A percentile compares a stretch with the other conserved stretches of the same genome.
phyloP scores from a whole-genome alignment of 2,329 filamentous ascomycete species.

The Pseudopithomyces maydicus region DNA sequence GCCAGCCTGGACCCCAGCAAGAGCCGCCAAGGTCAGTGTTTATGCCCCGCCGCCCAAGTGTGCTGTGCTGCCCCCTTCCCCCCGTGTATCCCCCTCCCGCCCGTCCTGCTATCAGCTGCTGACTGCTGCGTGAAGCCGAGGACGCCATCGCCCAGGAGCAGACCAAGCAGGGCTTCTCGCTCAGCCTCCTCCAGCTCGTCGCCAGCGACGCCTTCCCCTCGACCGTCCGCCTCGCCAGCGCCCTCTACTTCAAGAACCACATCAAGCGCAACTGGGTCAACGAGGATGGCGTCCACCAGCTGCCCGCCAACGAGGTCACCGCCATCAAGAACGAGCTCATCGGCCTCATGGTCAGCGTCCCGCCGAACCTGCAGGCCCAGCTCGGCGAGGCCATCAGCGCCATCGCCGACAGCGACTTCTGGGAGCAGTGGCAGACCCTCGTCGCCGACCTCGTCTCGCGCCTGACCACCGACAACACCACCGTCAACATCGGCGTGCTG shows the following conservation, averaged over 20 bases:
- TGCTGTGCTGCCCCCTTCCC: background rate
- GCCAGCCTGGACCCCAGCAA: slow-evolving; percentile 86
- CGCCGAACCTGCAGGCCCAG: slow-evolving; percentile 85
- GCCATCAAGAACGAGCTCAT: slow-evolving; percentile 96
- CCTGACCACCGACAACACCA: slow-evolving; percentile 79
- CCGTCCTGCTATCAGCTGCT: slow-evolving; percentile 20
- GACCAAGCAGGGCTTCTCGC: slow-evolving; percentile 82
- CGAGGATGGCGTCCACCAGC: slow-evolving; percentile 91
- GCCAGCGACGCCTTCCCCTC: slow-evolving; percentile 72
- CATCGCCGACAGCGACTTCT: slow-evolving; percentile 98
- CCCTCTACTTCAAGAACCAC: slow-evolving; percentile 98
- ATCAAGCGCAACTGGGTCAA: slow-evolving; percentile 94
- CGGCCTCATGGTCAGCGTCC: slow-evolving; percentile 93
- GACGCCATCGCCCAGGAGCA: slow-evolving; percentile 78
- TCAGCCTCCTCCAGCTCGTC: slow-evolving; percentile 86
- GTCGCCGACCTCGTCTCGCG: slow-evolving; percentile 90
- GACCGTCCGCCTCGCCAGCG: slow-evolving; percentile 83
- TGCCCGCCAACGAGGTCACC: slow-evolving; percentile 78
- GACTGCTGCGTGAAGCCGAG: slow-evolving; percentile 66
- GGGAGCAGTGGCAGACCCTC: slow-evolving; percentile 93
- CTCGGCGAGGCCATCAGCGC: slow-evolving; percentile 95
- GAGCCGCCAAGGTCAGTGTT: slow-evolving; percentile 79
- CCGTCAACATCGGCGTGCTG: slow-evolving; percentile 89
- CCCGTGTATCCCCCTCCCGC: background rate
- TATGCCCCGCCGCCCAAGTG: background rate